Percentiles rank a stretch among this genome's conserved stretches.
Conservation (phyloP, 352 stramenopile genomes). For the Globisporangium carolinianum region DNA sequence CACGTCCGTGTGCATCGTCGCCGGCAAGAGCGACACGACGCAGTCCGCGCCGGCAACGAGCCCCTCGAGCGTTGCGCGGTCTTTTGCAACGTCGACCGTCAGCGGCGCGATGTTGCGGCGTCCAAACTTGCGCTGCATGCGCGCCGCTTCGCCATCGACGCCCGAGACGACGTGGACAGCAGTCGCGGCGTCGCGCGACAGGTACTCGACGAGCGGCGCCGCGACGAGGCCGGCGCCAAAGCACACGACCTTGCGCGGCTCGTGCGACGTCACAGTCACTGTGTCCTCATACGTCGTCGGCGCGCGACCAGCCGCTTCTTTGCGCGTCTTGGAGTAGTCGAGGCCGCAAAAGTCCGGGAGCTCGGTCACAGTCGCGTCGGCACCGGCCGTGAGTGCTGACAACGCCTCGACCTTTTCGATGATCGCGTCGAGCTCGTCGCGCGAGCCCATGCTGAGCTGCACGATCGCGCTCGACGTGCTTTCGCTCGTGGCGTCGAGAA, state of each 20-base stretch:
- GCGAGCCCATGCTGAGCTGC: conserved; percentile 72
- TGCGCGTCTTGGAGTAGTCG: conserved; percentile 63
- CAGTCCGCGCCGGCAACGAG: conserved; percentile 82
- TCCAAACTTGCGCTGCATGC: conserved; percentile 62
- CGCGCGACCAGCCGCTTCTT: conserved; percentile 41
- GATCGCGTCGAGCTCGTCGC: conserved; percentile 75
- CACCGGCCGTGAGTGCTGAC: conserved; percentile 73
- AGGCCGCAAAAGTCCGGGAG: conserved; percentile 71
- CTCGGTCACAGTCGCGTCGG: conserved; percentile 81
- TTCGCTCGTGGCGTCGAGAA: conserved; percentile 25
- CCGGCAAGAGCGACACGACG: conserved; percentile 92
- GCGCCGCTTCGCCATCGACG: conserved; percentile 60
- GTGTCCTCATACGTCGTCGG: conserved; percentile 12
- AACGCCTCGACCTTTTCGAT: conserved; percentile 83
- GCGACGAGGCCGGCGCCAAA: conserved; percentile 83
- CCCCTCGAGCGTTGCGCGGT: conserved; percentile 50
- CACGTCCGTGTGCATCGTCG: conserved; percentile 90
- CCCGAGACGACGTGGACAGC: conserved; percentile 73
- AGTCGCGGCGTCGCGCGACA: conserved; percentile 64
- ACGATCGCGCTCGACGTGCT: conserved; percentile 71
- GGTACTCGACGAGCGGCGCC: conserved; percentile 80
- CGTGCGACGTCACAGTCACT: conserved; percentile 32
- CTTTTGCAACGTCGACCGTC: conserved; percentile 68
- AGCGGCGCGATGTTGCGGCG: conserved; percentile 65
- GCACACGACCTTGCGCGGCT: conserved; percentile 82